A percentile compares a stretch with the other conserved stretches of the same genome.
phyloP scores from a whole-genome alignment of 176 grass and related monocot genomes.

The Lolium rigidum region DNA sequence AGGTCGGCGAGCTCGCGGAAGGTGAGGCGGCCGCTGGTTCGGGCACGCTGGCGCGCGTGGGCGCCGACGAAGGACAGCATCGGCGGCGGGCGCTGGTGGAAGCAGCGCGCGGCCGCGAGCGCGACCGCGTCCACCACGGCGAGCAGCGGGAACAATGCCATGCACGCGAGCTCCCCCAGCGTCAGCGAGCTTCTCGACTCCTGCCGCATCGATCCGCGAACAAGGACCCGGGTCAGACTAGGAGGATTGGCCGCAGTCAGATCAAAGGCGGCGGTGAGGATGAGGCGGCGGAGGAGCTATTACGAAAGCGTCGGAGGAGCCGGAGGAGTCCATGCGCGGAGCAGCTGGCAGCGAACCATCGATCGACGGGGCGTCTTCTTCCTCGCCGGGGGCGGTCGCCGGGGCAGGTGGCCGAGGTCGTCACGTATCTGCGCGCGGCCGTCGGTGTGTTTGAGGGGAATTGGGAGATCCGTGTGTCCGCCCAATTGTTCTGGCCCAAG shows the following conservation, averaged over 20 bases:
- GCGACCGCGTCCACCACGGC: conserved; percentile 47
- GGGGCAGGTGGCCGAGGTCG: neutral
- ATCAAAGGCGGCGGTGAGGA: neutral
- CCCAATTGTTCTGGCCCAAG: neutral
- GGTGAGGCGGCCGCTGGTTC: neutral
- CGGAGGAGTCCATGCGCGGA: conserved; percentile 37
- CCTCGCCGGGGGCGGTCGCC: neutral
- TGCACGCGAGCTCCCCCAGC: conserved; percentile 53
- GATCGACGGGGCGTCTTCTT: neutral
- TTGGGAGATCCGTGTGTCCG: neutral
- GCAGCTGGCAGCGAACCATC: conserved; percentile 44
- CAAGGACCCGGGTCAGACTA: neutral
- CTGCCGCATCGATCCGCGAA: conserved; percentile 19
- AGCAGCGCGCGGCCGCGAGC: conserved; percentile 45
- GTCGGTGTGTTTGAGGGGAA: neutral
- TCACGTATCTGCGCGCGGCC: conserved; percentile 1
- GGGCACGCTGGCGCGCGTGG: neutral
- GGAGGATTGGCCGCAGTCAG: neutral
- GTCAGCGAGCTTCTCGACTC: conserved; percentile 50
- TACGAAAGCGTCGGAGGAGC: conserved; percentile 35
- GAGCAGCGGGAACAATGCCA: conserved; percentile 53
- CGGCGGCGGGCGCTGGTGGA: conserved; percentile 32
- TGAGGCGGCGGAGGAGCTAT: neutral
- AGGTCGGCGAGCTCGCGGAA: conserved; percentile 45
- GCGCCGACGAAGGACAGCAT: conserved; percentile 27